Evolutionary conservation across 2,329 filamentous ascomycete species (phyloP), one percentile per base, ranked within the genome.

Genomic region (Trichophyton equinum): DNA sequence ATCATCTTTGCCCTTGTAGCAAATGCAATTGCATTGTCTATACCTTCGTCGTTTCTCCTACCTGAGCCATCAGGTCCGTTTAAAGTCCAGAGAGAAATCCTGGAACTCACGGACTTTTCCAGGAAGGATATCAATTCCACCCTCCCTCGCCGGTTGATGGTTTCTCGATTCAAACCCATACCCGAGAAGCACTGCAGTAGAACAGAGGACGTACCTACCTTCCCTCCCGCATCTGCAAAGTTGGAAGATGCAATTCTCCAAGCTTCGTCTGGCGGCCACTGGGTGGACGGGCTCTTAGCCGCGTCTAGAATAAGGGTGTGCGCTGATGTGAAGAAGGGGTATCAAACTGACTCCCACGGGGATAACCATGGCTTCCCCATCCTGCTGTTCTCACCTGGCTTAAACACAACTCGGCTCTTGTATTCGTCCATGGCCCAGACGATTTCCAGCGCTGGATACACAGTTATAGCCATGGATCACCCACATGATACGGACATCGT

Each of bases 401-500:
- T 27, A 13, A 60, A 60, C 40, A 57, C 44, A 25, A 60, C 63
- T 11, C 59, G 63, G 5, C 59, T 61, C 5, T 27, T 38, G 4
- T 60, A 60, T 9, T 63, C 62, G 18, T 62, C 56, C 13, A n/a
- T 63, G 2, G 60, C 49, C 1, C 63, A 62, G 36, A 57, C 46
- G 3, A 58, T 63, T 22, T 51, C 61, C n/a, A 61, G 62, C 33
- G 42, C 30, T 1, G 62, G 63, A 7, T 65, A 62, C 38, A 63
- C 59, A 1, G 60, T 63, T 4, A 56, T 65, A 15, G 27, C 61
- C 18, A 61, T 69, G 8, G 67, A 69, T 53, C 65, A 67, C 47
- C 65, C 67, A 1, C 65, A 67, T 49, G 67, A 69, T 36, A 57
- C 64, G 5, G 22, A 40, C 22, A 58, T 63, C 20, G 66, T 69